Percentiles rank a stretch among this genome's conserved stretches.
Conservation (phyloP, 176 grass and related monocot species). For the Tillandsia fasciculata region DNA sequence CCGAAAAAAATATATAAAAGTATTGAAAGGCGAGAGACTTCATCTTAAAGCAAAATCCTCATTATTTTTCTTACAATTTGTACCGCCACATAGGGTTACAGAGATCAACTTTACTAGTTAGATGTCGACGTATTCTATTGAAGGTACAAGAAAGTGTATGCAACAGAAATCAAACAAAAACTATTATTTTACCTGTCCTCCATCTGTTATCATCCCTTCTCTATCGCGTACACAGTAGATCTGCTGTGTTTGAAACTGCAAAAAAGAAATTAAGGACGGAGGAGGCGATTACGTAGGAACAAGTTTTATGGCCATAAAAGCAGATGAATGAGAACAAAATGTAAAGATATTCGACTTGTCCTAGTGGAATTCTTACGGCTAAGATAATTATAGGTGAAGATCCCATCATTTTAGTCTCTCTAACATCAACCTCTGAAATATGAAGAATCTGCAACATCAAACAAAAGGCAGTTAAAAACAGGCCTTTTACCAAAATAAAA, state of each 20-base stretch:
- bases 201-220: slow-evolving; percentile 60
- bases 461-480: not conserved
- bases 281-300: slow-evolving; percentile 16
- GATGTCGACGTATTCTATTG: too few relatives aligned
- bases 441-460: slow-evolving; percentile 71
- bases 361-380: slow-evolving; percentile 28
- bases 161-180: too few relatives aligned
- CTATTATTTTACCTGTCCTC: slow-evolving; percentile 56
- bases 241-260: slow-evolving; percentile 90
- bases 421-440: slow-evolving; percentile 86
- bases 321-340: not conserved
- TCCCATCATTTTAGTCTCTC: slow-evolving; percentile 95
- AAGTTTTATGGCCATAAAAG: not conserved
- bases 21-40: too few relatives aligned
- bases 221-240: slow-evolving; percentile 87
- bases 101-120: too few relatives aligned
- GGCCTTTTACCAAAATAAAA: not conserved
- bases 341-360: slow-evolving; percentile 5
- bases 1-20: too few relatives aligned
- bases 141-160: too few relatives aligned
- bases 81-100: too few relatives aligned
- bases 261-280: slow-evolving; percentile 26
- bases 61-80: too few relatives aligned
- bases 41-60: too few relatives aligned
- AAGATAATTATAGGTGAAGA: slow-evolving; percentile 68